A percentile compares a stretch with the other conserved stretches of the same genome.
These are phyloP conservation scores for Phytophthora podocarpi DNA, from an alignment of 352 stramenopile genomes.

Conservation along the genomic window DNA sequence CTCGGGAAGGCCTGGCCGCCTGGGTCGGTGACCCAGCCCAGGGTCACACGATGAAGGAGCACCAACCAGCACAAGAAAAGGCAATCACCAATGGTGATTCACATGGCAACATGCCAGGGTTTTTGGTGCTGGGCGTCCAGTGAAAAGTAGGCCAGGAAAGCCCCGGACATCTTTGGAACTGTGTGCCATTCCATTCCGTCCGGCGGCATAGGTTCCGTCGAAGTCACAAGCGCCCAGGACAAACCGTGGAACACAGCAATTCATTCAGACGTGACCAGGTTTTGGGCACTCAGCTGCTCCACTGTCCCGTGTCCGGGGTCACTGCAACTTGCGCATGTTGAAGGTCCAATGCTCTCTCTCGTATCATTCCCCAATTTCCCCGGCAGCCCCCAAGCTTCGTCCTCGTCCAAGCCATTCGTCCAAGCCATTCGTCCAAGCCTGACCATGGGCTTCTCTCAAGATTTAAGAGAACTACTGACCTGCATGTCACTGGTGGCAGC, in stretches of 20 bases:
- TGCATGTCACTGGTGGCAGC: slow-evolving; percentile 50
- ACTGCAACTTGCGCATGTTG: slow-evolving; percentile 10
- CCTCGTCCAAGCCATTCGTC: not conserved
- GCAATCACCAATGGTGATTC: not conserved
- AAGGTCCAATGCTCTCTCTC: slow-evolving; percentile 5
- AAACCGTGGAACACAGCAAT: not conserved
- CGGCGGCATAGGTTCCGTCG: not conserved
- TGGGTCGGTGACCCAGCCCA: too few species aligned
- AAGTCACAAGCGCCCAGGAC: not conserved
- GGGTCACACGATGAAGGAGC: not conserved
- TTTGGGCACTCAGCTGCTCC: not conserved
- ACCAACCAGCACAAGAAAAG: not conserved
- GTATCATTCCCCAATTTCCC: not conserved
- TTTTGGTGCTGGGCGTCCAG: not conserved
- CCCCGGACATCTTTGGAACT: not conserved
- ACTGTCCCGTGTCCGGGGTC: slow-evolving; percentile 3
- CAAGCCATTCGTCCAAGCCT: too few species aligned
- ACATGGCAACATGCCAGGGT: not conserved
- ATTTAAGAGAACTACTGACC: slow-evolving; percentile 77
- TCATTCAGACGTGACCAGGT: not conserved
- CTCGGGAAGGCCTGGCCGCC: too few species aligned
- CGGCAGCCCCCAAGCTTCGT: not conserved
- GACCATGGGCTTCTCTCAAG: slow-evolving; percentile 48
- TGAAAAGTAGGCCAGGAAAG: too few species aligned
- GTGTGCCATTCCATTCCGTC: not conserved